phyloP scores from a whole-genome alignment of 176 grass and related monocot genomes.

The Chloris gayana region DNA sequence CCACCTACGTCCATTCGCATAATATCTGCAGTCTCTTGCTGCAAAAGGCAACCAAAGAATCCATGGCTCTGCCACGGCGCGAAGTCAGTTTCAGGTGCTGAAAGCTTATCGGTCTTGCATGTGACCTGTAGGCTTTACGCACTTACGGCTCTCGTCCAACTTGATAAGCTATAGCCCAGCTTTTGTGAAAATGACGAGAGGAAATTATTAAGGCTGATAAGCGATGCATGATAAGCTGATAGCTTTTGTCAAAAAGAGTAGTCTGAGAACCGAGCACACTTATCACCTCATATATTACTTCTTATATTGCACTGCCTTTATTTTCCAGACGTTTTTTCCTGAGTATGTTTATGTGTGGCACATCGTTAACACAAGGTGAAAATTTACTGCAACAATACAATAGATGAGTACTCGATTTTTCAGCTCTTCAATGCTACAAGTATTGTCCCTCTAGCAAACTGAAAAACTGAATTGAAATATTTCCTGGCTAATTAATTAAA shows the following conservation, averaged over 20 bases:
- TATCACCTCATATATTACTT: conserved; percentile 17
- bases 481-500: neutral
- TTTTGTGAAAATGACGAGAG: conserved; percentile 19
- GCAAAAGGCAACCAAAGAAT: neutral
- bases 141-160: neutral
- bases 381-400: neutral
- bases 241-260: conserved; percentile 28
- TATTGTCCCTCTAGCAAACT: neutral
- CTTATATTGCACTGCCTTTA: neutral
- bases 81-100: conserved; percentile 2
- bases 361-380: neutral
- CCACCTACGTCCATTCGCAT: conserved; percentile 11
- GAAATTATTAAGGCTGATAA: conserved; percentile 32
- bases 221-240: conserved; percentile 49
- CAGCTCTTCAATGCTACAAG: neutral
- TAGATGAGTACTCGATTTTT: neutral
- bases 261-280: conserved; percentile 15
- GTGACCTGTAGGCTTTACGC: conserved; percentile 41
- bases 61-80: conserved; percentile 24
- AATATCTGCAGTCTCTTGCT: conserved; percentile 28
- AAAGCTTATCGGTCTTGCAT: neutral
- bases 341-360: neutral
- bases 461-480: neutral
- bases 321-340: neutral
- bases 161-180: conserved; percentile 16